These are phyloP conservation scores for Aspergillus bertholletiae DNA, from an alignment of 495 filamentous ascomycete genomes.

Conservation along the genomic window DNA sequence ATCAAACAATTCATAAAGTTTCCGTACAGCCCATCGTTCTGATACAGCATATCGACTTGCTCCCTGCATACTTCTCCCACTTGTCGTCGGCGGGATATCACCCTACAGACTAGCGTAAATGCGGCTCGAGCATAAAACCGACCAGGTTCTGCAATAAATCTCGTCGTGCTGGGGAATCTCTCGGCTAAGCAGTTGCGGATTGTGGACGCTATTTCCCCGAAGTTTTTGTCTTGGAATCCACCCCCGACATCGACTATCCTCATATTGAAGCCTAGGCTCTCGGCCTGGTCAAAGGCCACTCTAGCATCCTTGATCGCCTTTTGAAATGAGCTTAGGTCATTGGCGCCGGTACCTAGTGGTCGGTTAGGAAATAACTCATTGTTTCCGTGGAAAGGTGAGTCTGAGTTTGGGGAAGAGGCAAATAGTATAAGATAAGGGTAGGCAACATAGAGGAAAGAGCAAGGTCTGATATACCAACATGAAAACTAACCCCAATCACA, in stretches of 20 bases:
- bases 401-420: background rate
- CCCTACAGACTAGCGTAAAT: conserved; percentile 28
- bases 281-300: conserved; percentile 18
- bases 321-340: conserved; percentile 17
- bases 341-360: conserved; percentile 19
- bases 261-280: conserved; percentile 8
- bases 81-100: conserved; percentile 26
- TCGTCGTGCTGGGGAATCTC: conserved; percentile 13
- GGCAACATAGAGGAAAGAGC: no score
- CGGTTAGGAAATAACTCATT: background rate
- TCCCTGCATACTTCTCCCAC: conserved; percentile 9
- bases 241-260: conserved; percentile 29
- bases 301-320: conserved; percentile 23
- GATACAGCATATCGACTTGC: conserved; percentile 31
- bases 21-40: conserved; percentile 35
- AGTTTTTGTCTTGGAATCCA: conserved; percentile 26
- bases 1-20: conserved; percentile 31
- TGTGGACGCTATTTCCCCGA: conserved; percentile 16
- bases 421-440: no score
- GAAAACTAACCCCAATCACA: conserved; percentile 35
- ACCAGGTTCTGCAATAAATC: conserved; percentile 32
- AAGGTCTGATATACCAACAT: conserved; percentile 25
- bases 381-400: no score
- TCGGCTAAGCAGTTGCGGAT: conserved; percentile 11
- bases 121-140: conserved; percentile 25